Evolutionary conservation across 2,329 filamentous ascomycete genomes (phyloP), one percentile per base, ranked within the genome.

Genomic region (Cytospora mali): DNA sequence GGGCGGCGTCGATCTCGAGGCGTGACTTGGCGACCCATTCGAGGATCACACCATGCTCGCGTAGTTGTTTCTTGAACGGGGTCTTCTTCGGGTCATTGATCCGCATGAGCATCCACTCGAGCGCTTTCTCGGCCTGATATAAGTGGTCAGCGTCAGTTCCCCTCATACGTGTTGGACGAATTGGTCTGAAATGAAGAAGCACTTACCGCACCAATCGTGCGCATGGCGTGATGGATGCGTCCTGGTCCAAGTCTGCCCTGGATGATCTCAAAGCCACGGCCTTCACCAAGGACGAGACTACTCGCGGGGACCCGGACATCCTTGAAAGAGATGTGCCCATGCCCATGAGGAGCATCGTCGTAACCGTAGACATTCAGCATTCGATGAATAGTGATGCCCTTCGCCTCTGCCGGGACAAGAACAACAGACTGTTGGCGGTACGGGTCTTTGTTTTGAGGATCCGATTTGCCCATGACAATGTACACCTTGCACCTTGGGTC

Each of bases 221-320:
- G 88, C 95, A 99, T 99, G 64, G 93, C 92, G 79, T 99, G 95
- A 80, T 99, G 95, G 74, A 99, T 98, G 63, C 95, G 91, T 35
- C 95, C 95, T 1, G 95, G 95, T 1, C 95, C 95, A 27, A 99
- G 88, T 69, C 95, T 92, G 62, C 95, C 95, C 76, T 99, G 95
- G 73, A 99, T 97, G 73, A 99, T 97, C 77, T 99, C 95, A 75
- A 99, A 99, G 23, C 95, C 95, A 66, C 92, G 88, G 68, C 95
- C 95, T 75, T 95, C 92, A 65, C 95, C 94, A 4, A 99, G 88
- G 13, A 98, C 90, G 72, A 99, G 89, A 79, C 91, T 95, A 71
- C 81, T 80, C 33, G 82, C 87, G 9, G 94, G 94, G 0, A 99
- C 91, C 64, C 94, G 90, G 66, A 98, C 95, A 74, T 98, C 90